These are phyloP conservation scores for Musa schizocarpa DNA, from an alignment of 176 grass and related monocot species.

Conservation along the genomic window DNA sequence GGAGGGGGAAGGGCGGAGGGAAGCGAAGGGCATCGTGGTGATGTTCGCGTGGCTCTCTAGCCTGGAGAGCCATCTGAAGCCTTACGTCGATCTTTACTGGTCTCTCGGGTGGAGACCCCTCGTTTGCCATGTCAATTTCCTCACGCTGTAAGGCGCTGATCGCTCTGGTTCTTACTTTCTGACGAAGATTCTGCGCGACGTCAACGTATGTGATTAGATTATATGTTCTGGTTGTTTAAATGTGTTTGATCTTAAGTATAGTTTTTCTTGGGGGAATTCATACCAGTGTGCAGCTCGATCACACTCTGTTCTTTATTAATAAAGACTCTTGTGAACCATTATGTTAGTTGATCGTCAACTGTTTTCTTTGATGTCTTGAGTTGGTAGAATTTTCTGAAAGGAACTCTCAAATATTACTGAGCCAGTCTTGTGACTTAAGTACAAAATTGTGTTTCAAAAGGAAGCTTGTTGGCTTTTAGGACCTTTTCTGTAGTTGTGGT, in stretches of 20 bases:
- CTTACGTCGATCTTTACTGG: slow-evolving; percentile 76
- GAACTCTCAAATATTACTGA: not conserved
- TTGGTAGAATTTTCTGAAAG: not conserved
- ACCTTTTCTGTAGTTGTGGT: no score
- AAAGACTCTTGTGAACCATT: not conserved
- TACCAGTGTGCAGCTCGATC: no score
- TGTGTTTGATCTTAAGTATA: not conserved
- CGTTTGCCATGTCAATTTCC: slow-evolving; percentile 82
- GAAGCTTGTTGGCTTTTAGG: no score
- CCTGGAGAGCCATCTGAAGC: slow-evolving; percentile 64
- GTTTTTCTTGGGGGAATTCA: not conserved
- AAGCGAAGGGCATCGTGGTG: slow-evolving; percentile 59
- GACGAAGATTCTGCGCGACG: not conserved
- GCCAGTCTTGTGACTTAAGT: no score
- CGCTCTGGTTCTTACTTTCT: not conserved
- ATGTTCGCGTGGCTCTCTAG: slow-evolving; percentile 84
- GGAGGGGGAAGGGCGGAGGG: slow-evolving; percentile 12
- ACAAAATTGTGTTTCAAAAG: no score
- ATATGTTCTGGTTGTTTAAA: not conserved
- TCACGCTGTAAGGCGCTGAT: slow-evolving; percentile 48
- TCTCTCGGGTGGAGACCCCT: slow-evolving; percentile 76
- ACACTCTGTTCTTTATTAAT: not conserved
- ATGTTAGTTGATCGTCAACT: no score
- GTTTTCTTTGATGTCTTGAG: not conserved
- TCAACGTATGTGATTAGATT: not conserved